Evolutionary conservation across 2,329 filamentous ascomycete genomes (phyloP).

Genomic region (Diaporthe velutina): DNA sequence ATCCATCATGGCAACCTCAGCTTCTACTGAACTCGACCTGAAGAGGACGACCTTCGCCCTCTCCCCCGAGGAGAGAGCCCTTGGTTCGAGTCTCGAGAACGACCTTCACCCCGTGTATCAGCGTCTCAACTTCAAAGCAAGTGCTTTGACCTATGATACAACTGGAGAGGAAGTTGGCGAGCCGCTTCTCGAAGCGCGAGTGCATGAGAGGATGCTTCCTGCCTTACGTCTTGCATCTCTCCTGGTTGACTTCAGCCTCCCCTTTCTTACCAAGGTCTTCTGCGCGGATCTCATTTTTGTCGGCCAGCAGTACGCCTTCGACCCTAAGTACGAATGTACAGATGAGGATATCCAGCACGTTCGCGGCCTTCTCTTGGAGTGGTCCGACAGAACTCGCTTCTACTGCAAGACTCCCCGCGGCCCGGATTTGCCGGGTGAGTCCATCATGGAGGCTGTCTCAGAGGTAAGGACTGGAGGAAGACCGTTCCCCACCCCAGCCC

Average conservation of each 20-base stretch:
- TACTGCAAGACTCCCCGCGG: neutral
- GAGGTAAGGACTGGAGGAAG: neutral
- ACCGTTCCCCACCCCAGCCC: neutral
- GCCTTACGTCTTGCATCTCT: neutral
- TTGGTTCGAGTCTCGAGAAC: neutral
- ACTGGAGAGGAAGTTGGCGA: neutral
- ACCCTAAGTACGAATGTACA: neutral
- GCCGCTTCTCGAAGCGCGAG: neutral
- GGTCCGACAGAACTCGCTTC: neutral
- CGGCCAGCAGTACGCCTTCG: neutral
- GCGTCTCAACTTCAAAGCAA: neutral
- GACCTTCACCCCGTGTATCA: neutral
- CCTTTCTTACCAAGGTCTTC: neutral
- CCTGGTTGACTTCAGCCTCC: neutral
- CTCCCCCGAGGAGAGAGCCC: neutral
- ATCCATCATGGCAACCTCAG: neutral
- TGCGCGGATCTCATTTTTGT: neutral
- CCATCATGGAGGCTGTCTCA: neutral
- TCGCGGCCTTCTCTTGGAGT: neutral
- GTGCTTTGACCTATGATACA: neutral
- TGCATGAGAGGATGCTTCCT: neutral
- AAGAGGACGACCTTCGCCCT: neutral
- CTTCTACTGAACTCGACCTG: neutral
- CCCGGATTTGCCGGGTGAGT: neutral
- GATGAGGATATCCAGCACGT: neutral